Percentiles rank a stretch among this genome's conserved stretches.
These are phyloP conservation scores for Oryza australiensis DNA, from an alignment of 176 grass and related monocot genomes.

Conservation along the genomic window DNA sequence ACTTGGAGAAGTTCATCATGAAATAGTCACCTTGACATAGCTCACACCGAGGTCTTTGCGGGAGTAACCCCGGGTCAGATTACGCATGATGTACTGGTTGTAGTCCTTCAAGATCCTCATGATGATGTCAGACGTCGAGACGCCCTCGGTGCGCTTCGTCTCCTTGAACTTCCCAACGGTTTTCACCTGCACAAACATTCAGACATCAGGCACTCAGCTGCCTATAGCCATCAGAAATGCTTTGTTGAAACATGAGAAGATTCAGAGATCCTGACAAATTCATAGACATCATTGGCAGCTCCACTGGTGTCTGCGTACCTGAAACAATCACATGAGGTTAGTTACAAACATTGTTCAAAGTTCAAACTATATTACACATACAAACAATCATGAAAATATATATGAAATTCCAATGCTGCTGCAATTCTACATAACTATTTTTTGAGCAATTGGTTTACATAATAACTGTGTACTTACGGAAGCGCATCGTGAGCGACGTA, in stretches of 20 bases:
- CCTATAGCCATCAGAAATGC: neutral
- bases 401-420: neutral
- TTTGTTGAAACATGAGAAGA: neutral
- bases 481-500: conserved; percentile 72
- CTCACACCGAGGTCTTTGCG: conserved; percentile 85
- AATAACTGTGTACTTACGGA: conserved; percentile 46
- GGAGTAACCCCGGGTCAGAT: conserved; percentile 70
- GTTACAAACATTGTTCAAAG: neutral
- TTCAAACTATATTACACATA: neutral
- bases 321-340: conserved; percentile 17
- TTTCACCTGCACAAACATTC: conserved; percentile 62
- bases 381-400: neutral
- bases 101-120: conserved; percentile 97
- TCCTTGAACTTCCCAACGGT: conserved; percentile 81
- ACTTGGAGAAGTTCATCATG: neutral
- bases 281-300: conserved; percentile 84
- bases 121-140: conserved; percentile 91
- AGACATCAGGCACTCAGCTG: neutral
- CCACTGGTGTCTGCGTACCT: conserved; percentile 93
- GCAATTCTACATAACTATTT: neutral
- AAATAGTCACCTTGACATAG: conserved; percentile 66
- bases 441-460: neutral
- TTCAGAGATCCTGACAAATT: conserved; percentile 55
- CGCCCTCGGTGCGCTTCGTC: conserved; percentile 79
- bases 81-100: conserved; percentile 89